phyloP scores from a whole-genome alignment of 352 stramenopile species.

The Phytophthora brassicae region DNA sequence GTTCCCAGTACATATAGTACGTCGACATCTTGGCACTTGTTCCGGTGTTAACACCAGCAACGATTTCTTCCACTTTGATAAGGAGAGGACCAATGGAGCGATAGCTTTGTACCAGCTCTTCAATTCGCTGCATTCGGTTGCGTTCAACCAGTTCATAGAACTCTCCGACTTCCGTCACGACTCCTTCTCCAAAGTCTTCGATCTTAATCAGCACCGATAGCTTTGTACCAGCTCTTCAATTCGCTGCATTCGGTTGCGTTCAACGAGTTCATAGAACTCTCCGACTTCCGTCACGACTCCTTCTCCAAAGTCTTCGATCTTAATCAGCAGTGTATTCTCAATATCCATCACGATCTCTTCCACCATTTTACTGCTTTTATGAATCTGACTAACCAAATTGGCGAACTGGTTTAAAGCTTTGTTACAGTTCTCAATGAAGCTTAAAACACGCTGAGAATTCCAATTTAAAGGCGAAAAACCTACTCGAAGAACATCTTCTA shows the following conservation, averaged over 20 bases:
- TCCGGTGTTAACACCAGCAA: constrained; percentile 92
- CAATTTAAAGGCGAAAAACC: constrained; percentile 96
- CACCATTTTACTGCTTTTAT: constrained; percentile 96
- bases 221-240: constrained; percentile 93
- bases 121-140: constrained; percentile 89
- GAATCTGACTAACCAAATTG: constrained; percentile 93
- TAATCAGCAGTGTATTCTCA: constrained; percentile 91
- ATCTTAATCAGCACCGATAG: constrained; percentile 95
- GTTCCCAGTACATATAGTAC: constrained; percentile 98
- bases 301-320: constrained; percentile 90
- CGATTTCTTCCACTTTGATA: constrained; percentile 96
- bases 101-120: constrained; percentile 93
- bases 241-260: constrained; percentile 89
- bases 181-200: constrained; percentile 87
- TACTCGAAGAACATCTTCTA: constrained; percentile 84
- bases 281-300: constrained; percentile 90
- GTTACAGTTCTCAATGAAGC: constrained; percentile 93
- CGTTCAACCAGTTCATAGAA: constrained; percentile 95
- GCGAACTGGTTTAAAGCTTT: constrained; percentile 93
- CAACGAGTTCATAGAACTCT: constrained; percentile 94
- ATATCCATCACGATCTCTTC: constrained; percentile 93
- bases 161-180: constrained; percentile 91
- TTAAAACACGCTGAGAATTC: constrained; percentile 96
- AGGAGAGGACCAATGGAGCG: constrained; percentile 91
- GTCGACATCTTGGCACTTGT: constrained; percentile 88